Conservation (phyloP, 1,284 basidiomycete genomes). For the Erythrobasidium hasegawianum region DNA sequence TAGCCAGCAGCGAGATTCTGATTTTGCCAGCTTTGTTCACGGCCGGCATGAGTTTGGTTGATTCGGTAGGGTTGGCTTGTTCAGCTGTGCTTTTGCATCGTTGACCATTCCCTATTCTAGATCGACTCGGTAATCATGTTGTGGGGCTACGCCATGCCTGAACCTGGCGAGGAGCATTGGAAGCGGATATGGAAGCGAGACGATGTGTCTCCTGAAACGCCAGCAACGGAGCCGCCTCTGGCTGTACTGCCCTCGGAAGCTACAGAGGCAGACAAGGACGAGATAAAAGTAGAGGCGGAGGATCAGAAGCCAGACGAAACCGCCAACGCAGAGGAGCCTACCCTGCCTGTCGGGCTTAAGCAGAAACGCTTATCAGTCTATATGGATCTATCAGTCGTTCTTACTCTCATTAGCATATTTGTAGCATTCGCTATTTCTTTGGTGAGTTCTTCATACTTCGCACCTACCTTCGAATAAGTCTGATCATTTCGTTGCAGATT, state of each 20-base stretch:
- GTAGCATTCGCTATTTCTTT: constrained; percentile 49
- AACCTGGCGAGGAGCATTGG: constrained; percentile 26
- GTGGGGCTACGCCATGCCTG: constrained; percentile 46
- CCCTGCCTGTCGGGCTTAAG: constrained; percentile 7
- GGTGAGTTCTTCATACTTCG: background rate
- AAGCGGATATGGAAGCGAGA: constrained; percentile 10
- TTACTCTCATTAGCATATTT: constrained; percentile 42
- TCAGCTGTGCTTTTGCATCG: too few species aligned
- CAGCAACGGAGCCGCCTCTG: background rate
- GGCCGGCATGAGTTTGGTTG: constrained; percentile 49
- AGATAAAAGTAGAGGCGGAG: constrained; percentile 23
- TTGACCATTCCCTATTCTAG: too few species aligned
- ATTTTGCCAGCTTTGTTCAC: constrained; percentile 50
- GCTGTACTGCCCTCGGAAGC: background rate
- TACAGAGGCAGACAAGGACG: background rate
- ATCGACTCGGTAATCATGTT: constrained; percentile 50
- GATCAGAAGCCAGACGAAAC: background rate
- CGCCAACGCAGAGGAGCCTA: too few species aligned
- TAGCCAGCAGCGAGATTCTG: constrained; percentile 44
- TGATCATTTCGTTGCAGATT: constrained; percentile 35
- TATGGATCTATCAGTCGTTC: constrained; percentile 37
- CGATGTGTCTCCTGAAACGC: background rate
- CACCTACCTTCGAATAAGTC: too few species aligned
- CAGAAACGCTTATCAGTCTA: constrained; percentile 11
- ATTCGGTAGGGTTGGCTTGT: constrained; percentile 38